Base-by-base conservation (phyloP, 2,329 filamentous ascomycete genomes). In the Talaromyces sp. region DNA sequence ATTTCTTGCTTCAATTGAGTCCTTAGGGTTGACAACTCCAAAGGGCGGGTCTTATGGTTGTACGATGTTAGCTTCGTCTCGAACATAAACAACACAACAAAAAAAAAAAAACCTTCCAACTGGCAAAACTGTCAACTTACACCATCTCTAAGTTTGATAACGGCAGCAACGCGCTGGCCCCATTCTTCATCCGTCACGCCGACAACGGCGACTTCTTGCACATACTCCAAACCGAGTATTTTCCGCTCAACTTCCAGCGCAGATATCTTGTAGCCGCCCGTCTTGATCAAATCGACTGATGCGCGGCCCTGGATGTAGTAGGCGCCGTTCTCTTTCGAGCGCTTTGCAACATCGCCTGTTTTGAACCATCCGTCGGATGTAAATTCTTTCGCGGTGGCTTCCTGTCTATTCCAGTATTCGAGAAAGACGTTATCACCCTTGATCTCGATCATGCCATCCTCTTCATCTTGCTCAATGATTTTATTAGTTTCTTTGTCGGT, bases 1-100 rank as follows among this genome's bases (percentile, higher is more conserved):
- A 97, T 74, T 35, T 82, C 78, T 50, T 83, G 83, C 74, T 88
- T 89, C 65, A 96, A 77, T 13, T 68, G 59, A 5, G 67, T 56
- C 5, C 73, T 72, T 9, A 76, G 66, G 4, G 61, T 50, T 13
- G 63, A 62, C 5, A 76, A 61, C 3, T 74, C 62, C 15, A 68
- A 51, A 1, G 59, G 37, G 21, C 46, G 35, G 17, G 64, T 62
- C 66, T 52, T 19, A n/a, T 67, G 28, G 22, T 37, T 40, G 11
- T 41, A 53, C 10, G 5, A 13, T 19, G 52, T 53, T 15, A 58
- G 40, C 36, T 55, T 28, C 25, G 7, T 3, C 25, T 28, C 25
- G 7, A 28, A 28, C 25, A 28, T 28, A 28, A 28, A 28, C 25
- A 28, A 28, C 25, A 28, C 25, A 28, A 28, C 8, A 2, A 22